Evolutionary conservation across 139 green algal species (phyloP).

Genomic region (Tetraselmis chui): DNA sequence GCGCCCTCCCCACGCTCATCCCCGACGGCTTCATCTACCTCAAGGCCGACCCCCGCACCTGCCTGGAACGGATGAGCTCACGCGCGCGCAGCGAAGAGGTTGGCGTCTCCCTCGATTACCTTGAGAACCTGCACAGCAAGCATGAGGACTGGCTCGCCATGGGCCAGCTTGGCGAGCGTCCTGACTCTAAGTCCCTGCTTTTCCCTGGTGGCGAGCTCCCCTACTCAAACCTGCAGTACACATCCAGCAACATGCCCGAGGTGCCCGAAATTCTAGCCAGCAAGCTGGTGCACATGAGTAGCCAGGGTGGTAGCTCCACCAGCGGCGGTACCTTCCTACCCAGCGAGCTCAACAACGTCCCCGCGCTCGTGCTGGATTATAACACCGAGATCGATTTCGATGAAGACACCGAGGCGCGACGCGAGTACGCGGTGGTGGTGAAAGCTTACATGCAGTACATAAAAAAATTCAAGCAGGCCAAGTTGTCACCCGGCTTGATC

Average conservation of each 20-base stretch:
- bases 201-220: not conserved
- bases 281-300: constrained; percentile 22
- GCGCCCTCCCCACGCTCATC: constrained; percentile 51
- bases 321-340: constrained; percentile 16
- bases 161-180: constrained; percentile 5
- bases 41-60: constrained; percentile 59
- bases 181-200: not conserved
- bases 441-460: constrained; percentile 37
- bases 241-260: not conserved
- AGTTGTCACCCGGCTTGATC: not conserved
- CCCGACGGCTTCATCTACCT: constrained; percentile 97
- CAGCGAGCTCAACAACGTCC: constrained; percentile 28
- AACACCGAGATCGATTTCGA: constrained; percentile 56
- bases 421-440: constrained; percentile 33
- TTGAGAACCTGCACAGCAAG: constrained; percentile 77
- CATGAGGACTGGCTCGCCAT: constrained; percentile 88
- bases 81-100: constrained; percentile 45
- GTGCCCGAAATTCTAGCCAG: constrained; percentile 8
- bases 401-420: constrained; percentile 43
- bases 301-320: constrained; percentile 7
- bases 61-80: constrained; percentile 55
- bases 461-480: not conserved
- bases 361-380: constrained; percentile 66
- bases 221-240: no score
- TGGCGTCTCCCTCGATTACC: constrained; percentile 61